A percentile compares a stretch with the other conserved stretches of the same genome.
phyloP scores from a whole-genome alignment of 352 stramenopile species.

The Phytopythium aichiense region DNA sequence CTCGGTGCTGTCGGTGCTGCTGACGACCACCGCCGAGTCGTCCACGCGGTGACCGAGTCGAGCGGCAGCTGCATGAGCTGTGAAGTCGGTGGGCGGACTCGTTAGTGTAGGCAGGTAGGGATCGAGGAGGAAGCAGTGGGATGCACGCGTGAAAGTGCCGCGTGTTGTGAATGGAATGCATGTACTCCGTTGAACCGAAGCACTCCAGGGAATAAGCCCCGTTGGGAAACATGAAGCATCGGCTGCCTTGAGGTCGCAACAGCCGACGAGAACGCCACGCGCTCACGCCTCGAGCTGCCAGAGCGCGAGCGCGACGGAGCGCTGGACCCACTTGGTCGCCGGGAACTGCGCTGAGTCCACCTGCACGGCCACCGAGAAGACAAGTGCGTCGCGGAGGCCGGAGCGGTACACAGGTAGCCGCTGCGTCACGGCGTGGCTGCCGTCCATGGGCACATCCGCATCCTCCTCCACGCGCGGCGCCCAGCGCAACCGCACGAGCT shows the following conservation, averaged over 20 bases:
- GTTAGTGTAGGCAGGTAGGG: neutral
- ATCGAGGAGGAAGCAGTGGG: neutral
- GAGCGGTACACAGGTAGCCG: conserved; percentile 86
- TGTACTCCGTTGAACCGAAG: neutral
- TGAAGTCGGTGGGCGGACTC: neutral
- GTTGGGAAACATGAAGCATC: neutral
- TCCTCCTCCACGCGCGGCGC: conserved; percentile 14
- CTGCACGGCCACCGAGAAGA: conserved; percentile 81
- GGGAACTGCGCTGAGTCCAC: conserved; percentile 46
- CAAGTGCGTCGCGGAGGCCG: conserved; percentile 59
- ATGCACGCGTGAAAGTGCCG: neutral
- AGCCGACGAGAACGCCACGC: neutral
- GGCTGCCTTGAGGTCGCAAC: too few species aligned
- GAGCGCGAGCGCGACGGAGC: conserved; percentile 74
- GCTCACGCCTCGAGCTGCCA: conserved; percentile 57
- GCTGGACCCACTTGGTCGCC: conserved; percentile 72
- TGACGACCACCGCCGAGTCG: neutral
- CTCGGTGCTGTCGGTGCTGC: conserved; percentile 30
- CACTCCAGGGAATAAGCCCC: neutral
- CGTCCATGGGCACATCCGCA: conserved; percentile 11
- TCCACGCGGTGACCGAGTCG: neutral
- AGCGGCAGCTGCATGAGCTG: neutral
- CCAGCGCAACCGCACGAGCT: conserved; percentile 75
- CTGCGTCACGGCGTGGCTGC: conserved; percentile 13
- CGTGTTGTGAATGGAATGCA: neutral